A percentile compares a stretch with the other conserved stretches of the same genome.
phyloP scores from a whole-genome alignment of 306 rosid genomes.

The Cucurbita moschata region DNA sequence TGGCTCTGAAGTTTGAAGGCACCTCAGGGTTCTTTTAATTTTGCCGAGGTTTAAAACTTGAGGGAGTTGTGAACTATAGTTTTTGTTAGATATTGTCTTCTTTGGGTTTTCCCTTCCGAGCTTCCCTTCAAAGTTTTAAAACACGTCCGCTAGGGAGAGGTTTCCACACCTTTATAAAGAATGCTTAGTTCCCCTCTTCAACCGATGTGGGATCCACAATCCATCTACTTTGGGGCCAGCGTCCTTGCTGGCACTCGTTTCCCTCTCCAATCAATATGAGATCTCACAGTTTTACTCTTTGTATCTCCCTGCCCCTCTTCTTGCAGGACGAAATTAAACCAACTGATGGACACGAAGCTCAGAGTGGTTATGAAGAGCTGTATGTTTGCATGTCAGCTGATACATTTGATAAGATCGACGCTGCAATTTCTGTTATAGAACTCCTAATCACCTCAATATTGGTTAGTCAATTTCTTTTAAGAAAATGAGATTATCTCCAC shows the following conservation, averaged over 20 bases:
- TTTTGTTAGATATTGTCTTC: no score
- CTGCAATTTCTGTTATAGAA: constrained; percentile 72
- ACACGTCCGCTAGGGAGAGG: no score
- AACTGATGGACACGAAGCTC: constrained; percentile 36
- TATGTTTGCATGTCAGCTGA: constrained; percentile 64
- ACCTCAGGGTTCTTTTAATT: background rate
- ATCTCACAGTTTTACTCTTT: background rate
- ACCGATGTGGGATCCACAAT: no score
- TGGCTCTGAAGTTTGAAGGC: background rate
- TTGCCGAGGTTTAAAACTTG: background rate
- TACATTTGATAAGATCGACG: constrained; percentile 80
- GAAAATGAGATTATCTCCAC: background rate
- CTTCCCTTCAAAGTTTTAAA: no score
- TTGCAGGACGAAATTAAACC: constrained; percentile 54
- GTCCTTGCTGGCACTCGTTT: no score
- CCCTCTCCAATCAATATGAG: no score
- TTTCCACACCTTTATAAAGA: no score
- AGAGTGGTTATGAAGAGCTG: constrained; percentile 47
- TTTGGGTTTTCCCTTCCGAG: no score
- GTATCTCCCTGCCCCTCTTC: background rate
- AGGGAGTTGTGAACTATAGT: background rate
- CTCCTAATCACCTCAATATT: constrained; percentile 60
- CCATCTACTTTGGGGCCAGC: no score
- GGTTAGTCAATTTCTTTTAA: constrained; percentile 36
- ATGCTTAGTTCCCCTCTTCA: no score